Conservation (phyloP, 352 stramenopile species). For the Globisporangium solare region DNA sequence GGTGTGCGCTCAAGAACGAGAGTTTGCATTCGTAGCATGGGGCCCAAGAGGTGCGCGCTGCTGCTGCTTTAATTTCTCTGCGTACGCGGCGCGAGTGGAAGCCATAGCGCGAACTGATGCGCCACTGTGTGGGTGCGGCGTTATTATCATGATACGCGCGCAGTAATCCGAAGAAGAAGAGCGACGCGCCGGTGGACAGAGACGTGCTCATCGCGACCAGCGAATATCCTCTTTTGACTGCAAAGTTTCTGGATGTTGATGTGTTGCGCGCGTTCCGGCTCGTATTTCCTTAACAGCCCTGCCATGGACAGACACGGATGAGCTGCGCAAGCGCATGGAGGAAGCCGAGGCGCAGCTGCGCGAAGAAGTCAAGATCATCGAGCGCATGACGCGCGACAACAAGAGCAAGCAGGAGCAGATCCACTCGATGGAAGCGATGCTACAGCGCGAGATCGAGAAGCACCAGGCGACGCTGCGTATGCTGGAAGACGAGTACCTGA, state of each 20-base stretch:
- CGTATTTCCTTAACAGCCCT: too few species aligned
- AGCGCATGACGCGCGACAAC: constrained; percentile 75
- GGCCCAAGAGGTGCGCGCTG: too few species aligned
- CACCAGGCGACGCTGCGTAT: constrained; percentile 47
- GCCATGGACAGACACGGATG: constrained; percentile 27
- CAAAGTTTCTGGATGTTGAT: neutral
- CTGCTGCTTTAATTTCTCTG: too few species aligned
- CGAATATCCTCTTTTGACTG: constrained; percentile 51
- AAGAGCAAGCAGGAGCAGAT: constrained; percentile 71
- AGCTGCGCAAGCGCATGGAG: constrained; percentile 64
- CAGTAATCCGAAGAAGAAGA: constrained; percentile 15
- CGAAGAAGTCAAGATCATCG: constrained; percentile 79
- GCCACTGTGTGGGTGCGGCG: neutral
- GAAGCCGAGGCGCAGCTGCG: constrained; percentile 69
- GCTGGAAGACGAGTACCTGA: constrained; percentile 55
- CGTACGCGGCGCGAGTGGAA: too few species aligned
- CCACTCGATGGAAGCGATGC: constrained; percentile 51
- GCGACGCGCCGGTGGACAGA: constrained; percentile 14
- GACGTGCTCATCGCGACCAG: constrained; percentile 63
- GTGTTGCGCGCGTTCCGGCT: neutral
- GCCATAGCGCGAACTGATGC: too few species aligned
- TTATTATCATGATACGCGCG: too few species aligned
- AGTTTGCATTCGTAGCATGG: too few species aligned
- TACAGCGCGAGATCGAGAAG: constrained; percentile 63
- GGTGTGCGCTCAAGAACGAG: too few species aligned